phyloP scores from a whole-genome alignment of 805 yeast species.

The Candida jianshihensis region DNA sequence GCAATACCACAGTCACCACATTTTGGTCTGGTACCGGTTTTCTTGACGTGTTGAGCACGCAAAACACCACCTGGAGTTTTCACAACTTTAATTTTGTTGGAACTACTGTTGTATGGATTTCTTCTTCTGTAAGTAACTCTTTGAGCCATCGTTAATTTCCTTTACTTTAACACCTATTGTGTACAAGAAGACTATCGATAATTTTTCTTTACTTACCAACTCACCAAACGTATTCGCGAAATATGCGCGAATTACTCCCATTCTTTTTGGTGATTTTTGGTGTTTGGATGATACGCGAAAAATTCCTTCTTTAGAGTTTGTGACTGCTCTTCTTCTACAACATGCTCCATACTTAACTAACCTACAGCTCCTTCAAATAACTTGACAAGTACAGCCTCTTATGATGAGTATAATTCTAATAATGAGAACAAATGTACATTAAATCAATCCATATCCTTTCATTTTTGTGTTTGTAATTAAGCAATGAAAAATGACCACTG shows the following conservation, averaged over 20 bases:
- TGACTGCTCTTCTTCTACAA: slow-evolving; percentile 13
- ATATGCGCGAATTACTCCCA: background rate
- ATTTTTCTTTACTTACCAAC: no score
- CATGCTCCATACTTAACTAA: no score
- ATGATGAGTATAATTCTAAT: slow-evolving; percentile 2
- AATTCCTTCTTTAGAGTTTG: slow-evolving; percentile 3
- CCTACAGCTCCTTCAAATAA: no score
- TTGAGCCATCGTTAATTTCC: slow-evolving; percentile 76
- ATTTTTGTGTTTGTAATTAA: slow-evolving; percentile 10
- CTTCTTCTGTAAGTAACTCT: slow-evolving; percentile 99
- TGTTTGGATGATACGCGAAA: slow-evolving; percentile 9
- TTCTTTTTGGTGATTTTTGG: background rate
- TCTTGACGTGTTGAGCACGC: slow-evolving; percentile 95
- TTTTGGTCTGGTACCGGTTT: slow-evolving; percentile 73
- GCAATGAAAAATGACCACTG: slow-evolving; percentile 12
- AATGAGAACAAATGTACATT: slow-evolving; percentile 23
- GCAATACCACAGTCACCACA: slow-evolving; percentile 80
- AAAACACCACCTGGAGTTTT: slow-evolving; percentile 99
- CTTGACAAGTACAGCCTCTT: no score
- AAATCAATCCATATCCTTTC: slow-evolving; percentile 17
- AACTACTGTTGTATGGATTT: slow-evolving; percentile 99
- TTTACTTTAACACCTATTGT: background rate
- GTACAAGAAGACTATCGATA: no score
- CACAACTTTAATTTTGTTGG: slow-evolving; percentile 99
- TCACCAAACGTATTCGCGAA: background rate